Evolutionary conservation across 2,329 filamentous ascomycete genomes (phyloP), one percentile per base, ranked within the genome.

Genomic region (Beauveria australis): DNA sequence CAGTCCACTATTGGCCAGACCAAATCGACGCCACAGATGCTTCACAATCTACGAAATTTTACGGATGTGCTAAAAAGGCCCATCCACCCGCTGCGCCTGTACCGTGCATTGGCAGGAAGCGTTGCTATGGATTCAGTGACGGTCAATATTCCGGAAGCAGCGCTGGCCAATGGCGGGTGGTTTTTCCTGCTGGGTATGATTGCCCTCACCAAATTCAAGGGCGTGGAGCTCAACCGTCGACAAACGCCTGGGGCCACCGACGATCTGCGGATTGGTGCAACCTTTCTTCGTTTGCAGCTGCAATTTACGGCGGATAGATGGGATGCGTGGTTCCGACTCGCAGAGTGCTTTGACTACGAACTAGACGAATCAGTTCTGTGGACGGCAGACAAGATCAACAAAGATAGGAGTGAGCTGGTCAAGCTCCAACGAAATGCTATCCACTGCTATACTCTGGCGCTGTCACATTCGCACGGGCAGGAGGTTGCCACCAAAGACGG

Each of bases 381-480:
- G 92, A 89, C 88, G 22, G 89, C 91, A 1, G 91, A 96, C 66
- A 96, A 95, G 73, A 87, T 96, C 74, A 96, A 96, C 74, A 93
- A 89, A 70, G 88, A 89, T 67, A 86, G 89, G 60, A 76, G 78
- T 4, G 91, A 95, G 61, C 74, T 96, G 49, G 82, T 91, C 26
- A 85, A 84, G 56, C 83, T 89, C 63, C 91, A 96, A 71, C 84
- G 91, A 37, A 85, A 85, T 67, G 87, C 91, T 1, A 92, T 96
- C 51, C 91, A 96, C 71, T 93, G 90, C 70, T 91, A 89, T 67
- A 84, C 81, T 0, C 75, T 86, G 44, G 82, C 82, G 0, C 67
- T 86, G 16, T 85, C 83, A 0, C 79, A 85, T 63, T 85, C 80
- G 0, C 77, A 76, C 62, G 71, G 75, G 18, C 73, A 73, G 12